Conservation (phyloP, 2,329 filamentous ascomycete species). For the Alternaria sp. region DNA sequence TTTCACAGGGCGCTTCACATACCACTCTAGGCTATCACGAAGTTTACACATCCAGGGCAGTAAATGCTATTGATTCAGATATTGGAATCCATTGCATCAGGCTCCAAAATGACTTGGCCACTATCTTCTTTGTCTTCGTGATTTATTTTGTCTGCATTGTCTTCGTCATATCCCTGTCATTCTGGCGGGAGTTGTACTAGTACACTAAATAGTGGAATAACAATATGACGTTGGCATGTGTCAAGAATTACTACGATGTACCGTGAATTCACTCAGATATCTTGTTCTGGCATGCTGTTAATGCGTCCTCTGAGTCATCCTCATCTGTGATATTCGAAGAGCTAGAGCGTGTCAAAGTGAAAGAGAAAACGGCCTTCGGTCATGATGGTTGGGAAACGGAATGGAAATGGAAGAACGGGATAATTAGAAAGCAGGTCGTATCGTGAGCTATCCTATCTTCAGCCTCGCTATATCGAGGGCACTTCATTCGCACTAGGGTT, state of each 20-base stretch:
- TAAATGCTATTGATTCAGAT: too few relatives aligned
- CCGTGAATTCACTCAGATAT: slow-evolving; percentile 61
- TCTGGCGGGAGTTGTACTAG: slow-evolving; percentile 65
- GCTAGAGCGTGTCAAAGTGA: slow-evolving; percentile 57
- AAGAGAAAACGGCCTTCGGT: slow-evolving; percentile 54
- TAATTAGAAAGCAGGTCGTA: slow-evolving; percentile 64
- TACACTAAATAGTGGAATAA: slow-evolving; percentile 54
- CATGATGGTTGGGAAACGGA: slow-evolving; percentile 62
- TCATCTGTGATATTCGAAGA: slow-evolving; percentile 55
- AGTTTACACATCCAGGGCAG: too few relatives aligned
- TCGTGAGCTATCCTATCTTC: slow-evolving; percentile 66
- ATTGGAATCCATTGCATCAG: too few relatives aligned
- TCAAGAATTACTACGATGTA: slow-evolving; percentile 63
- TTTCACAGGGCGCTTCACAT: too few relatives aligned
- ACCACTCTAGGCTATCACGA: too few relatives aligned
- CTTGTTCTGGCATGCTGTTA: slow-evolving; percentile 65
- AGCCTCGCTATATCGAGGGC: slow-evolving; percentile 61
- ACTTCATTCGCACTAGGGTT: slow-evolving; percentile 47
- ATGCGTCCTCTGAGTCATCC: slow-evolving; percentile 52
- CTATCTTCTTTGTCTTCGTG: too few relatives aligned
- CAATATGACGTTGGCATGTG: slow-evolving; percentile 60
- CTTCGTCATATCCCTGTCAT: slow-evolving; percentile 49
- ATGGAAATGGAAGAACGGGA: slow-evolving; percentile 57
- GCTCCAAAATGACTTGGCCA: too few relatives aligned
- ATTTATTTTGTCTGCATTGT: too few relatives aligned